Conservation (phyloP, 179 eudicot species). For the Beta macrorhiza region DNA sequence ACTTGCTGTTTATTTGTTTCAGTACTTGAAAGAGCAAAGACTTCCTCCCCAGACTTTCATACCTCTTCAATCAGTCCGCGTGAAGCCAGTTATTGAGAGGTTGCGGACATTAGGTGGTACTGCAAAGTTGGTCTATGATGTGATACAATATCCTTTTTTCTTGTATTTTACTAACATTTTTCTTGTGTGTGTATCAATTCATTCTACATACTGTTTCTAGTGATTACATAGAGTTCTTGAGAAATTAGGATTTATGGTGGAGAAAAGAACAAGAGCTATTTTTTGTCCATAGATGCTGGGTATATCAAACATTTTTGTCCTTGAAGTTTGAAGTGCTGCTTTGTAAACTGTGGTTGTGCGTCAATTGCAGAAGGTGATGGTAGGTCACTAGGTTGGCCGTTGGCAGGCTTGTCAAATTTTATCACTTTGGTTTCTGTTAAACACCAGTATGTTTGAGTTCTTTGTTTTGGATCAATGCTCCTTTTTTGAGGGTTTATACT, state of each 20-base stretch:
- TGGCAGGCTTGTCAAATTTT: not conserved
- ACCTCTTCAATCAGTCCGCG: constrained; percentile 93
- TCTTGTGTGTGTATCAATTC: not conserved
- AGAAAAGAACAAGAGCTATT: not conserved
- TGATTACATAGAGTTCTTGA: constrained; percentile 1
- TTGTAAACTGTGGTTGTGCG: not conserved
- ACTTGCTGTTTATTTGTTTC: constrained; percentile 22
- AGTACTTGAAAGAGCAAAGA: constrained; percentile 95
- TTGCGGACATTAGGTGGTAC: constrained; percentile 80
- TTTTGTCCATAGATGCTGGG: not conserved
- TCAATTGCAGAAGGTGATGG: not conserved
- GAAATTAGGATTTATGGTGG: not conserved
- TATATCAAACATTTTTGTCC: not conserved
- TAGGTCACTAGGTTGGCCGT: not conserved
- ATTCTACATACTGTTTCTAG: not conserved
- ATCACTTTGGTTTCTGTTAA: not conserved
- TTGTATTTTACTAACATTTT: not conserved
- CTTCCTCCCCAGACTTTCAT: constrained; percentile 96
- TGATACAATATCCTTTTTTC: constrained; percentile 87
- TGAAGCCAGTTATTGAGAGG: constrained; percentile 80
- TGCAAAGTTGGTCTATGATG: constrained; percentile 89
- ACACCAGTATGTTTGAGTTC: not conserved
- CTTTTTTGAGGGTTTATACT: not conserved
- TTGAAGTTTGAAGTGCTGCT: not conserved
- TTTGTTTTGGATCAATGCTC: not conserved